Conservation (phyloP, 345 rosid species). For the Ceriops tagal region DNA sequence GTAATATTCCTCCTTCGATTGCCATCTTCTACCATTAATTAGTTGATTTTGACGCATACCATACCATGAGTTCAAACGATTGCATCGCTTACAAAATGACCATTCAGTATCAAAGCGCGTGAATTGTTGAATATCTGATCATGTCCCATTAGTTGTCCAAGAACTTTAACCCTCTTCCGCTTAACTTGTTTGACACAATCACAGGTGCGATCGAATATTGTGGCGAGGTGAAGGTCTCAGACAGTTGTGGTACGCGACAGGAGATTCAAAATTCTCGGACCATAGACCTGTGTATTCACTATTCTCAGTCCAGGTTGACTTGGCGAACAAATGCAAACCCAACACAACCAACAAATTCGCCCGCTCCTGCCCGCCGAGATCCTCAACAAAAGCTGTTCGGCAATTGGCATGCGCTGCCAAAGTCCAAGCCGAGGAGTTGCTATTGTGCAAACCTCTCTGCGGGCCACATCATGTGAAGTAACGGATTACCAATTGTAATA, state of each 20-base stretch:
- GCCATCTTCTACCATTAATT: no score
- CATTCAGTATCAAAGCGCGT: no score
- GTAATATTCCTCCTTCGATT: no score
- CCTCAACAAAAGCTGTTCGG: constrained; percentile 37
- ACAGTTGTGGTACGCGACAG: constrained; percentile 66
- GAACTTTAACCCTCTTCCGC: no score
- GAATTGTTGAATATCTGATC: no score
- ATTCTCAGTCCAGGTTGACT: constrained; percentile 56
- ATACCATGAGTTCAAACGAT: no score
- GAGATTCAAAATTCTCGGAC: constrained; percentile 92
- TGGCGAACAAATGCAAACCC: constrained; percentile 16
- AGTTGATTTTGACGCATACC: no score
- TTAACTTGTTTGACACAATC: not conserved
- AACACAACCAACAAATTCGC: constrained; percentile 9
- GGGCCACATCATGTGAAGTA: no score
- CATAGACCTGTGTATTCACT: constrained; percentile 83
- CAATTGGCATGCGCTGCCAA: constrained; percentile 52
- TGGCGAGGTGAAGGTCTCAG: constrained; percentile 88
- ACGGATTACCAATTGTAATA: no score
- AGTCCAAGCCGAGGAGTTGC: constrained; percentile 71
- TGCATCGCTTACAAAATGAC: no score
- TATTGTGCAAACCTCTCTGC: not conserved
- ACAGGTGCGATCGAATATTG: constrained; percentile 88
- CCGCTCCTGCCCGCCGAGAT: constrained; percentile 27
- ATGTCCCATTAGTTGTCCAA: no score